phyloP scores from a whole-genome alignment of 345 rosid genomes.

The Atalantia buxifolia region DNA sequence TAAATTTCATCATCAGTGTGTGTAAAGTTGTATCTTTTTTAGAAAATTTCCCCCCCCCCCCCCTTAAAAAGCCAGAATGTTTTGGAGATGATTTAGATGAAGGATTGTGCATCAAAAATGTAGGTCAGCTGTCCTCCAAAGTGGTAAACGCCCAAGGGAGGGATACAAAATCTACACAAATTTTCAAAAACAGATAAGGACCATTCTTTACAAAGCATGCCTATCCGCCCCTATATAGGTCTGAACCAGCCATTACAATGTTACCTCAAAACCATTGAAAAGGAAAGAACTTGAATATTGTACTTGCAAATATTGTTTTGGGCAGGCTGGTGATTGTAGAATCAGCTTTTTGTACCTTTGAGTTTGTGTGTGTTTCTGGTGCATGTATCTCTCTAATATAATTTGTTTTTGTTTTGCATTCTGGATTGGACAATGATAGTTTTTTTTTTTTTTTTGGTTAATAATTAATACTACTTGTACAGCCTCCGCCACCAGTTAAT shows the following conservation, averaged over 20 bases:
- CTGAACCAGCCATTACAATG: neutral
- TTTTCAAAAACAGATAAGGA: neutral
- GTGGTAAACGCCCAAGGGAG: neutral
- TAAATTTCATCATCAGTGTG: neutral
- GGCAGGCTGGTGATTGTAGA: neutral
- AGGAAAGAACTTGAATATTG: neutral
- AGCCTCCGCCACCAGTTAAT: slow-evolving; percentile 98
- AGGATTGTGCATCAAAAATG: neutral
- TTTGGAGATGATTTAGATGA: neutral
- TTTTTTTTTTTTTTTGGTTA: neutral
- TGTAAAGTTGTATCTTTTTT: neutral
- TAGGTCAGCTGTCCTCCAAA: neutral
- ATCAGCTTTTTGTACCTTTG: neutral
- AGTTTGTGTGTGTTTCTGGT: neutral
- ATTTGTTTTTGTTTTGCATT: neutral
- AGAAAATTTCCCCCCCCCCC: no score
- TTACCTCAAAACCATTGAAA: neutral
- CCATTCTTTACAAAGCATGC: no score
- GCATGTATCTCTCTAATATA: neutral
- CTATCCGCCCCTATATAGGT: neutral
- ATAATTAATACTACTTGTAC: slow-evolving; percentile 17
- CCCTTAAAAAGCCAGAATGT: neutral
- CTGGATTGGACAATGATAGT: neutral
- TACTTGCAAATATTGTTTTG: neutral
- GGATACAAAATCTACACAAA: neutral